phyloP scores from a whole-genome alignment of 192 early-diverging fungal species.

The Spizellomyces punctatus region DNA sequence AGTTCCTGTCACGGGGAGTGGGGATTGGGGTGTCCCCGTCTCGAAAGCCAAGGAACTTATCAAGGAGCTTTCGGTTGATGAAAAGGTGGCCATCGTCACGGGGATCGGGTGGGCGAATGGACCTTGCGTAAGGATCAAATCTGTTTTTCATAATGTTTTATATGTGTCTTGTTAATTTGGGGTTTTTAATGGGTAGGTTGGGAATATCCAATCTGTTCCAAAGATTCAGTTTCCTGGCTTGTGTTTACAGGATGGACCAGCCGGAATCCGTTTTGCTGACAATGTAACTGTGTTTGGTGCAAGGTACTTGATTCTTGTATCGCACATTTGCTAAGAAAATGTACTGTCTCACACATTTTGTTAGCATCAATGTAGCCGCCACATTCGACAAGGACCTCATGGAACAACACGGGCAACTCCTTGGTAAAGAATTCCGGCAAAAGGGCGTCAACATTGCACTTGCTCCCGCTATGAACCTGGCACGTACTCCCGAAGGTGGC shows the following conservation, averaged over 20 bases:
- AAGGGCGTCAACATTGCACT: conserved; percentile 62
- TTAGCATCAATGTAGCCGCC: conserved; percentile 58
- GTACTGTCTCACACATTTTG: neutral
- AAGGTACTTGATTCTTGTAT: conserved; percentile 17
- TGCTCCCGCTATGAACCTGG: conserved; percentile 51
- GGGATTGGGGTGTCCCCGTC: conserved; percentile 25
- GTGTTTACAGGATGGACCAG: conserved; percentile 61
- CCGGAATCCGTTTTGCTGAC: conserved; percentile 49
- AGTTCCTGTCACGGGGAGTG: conserved; percentile 9
- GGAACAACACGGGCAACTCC: conserved; percentile 39
- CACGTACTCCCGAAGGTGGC: conserved; percentile 40
- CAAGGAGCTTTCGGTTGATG: conserved; percentile 35
- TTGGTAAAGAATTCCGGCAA: conserved; percentile 58
- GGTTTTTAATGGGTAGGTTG: conserved; percentile 12
- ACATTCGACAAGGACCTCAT: conserved; percentile 60
- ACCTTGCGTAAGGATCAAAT: conserved; percentile 28
- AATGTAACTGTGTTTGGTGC: conserved; percentile 49
- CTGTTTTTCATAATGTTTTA: too few relatives aligned
- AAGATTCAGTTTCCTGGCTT: conserved; percentile 51
- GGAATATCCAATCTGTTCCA: conserved; percentile 44
- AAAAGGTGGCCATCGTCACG: conserved; percentile 52
- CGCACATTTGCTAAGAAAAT: conserved; percentile 5
- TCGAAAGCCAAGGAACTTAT: conserved; percentile 37
- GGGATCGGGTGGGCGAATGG: conserved; percentile 49
- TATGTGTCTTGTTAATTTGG: too few relatives aligned